Percentiles rank a stretch among this genome's conserved stretches.
phyloP scores from a whole-genome alignment of 352 stramenopile species.

The Globisporangium solare region DNA sequence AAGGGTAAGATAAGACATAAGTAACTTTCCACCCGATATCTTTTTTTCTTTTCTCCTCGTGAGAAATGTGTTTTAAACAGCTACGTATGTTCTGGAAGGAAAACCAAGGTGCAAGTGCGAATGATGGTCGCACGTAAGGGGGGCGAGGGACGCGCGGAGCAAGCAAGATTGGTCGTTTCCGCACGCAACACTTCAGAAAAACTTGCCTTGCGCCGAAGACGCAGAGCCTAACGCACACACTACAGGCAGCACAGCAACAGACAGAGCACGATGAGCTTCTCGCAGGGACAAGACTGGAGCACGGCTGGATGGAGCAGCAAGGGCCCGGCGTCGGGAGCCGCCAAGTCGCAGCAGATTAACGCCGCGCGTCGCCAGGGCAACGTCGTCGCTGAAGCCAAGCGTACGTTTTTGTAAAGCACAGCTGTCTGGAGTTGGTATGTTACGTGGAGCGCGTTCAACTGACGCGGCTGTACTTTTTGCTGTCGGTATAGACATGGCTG shows the following conservation, averaged over 20 bases:
- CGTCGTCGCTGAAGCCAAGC: constrained; percentile 69
- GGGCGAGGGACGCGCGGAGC: too few relatives aligned
- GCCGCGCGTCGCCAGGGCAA: constrained; percentile 62
- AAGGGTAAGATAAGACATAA: neutral
- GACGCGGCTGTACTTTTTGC: constrained; percentile 5
- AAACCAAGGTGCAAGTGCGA: neutral
- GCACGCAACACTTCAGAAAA: constrained; percentile 9
- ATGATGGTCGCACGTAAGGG: constrained; percentile 1
- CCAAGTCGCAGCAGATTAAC: constrained; percentile 70
- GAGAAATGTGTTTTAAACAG: too few relatives aligned
- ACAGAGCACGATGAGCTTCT: constrained; percentile 49
- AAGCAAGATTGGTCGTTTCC: too few relatives aligned
- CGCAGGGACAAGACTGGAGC: constrained; percentile 77
- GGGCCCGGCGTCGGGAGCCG: constrained; percentile 43
- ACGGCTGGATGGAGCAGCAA: constrained; percentile 72
- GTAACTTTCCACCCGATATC: neutral
- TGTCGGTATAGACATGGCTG: constrained; percentile 40
- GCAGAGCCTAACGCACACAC: too few relatives aligned
- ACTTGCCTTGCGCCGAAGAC: neutral
- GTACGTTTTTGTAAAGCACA: constrained; percentile 28
- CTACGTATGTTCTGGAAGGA: constrained; percentile 9
- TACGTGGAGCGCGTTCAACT: too few relatives aligned
- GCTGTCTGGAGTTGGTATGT: too few relatives aligned
- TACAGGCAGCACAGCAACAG: constrained; percentile 3
- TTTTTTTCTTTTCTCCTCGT: neutral